Percentiles rank a stretch among this genome's conserved stretches.
Conservation (phyloP, 768 basidiomycete genomes). For the Macrolepiota fuliginosa region DNA sequence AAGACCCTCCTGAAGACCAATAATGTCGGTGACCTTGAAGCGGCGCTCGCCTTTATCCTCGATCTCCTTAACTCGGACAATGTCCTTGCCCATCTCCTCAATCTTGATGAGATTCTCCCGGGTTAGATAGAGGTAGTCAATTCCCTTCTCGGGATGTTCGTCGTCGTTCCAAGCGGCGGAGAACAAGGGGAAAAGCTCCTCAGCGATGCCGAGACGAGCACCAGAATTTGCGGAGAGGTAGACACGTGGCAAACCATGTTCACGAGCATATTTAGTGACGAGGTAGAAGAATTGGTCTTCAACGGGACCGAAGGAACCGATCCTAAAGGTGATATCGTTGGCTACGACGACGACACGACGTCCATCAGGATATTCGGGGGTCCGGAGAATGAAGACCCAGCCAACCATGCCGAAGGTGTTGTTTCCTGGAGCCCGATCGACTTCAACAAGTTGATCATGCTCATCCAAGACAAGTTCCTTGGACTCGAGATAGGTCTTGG, state of each 20-base stretch:
- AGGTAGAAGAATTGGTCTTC: constrained; percentile 98
- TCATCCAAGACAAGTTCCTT: constrained; percentile 94
- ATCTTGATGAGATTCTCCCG: constrained; percentile 88
- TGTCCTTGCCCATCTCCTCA: constrained; percentile 77
- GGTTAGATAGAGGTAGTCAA: constrained; percentile 95
- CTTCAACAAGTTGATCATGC: constrained; percentile 85
- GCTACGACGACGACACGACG: constrained; percentile 88
- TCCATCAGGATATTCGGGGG: constrained; percentile 90
- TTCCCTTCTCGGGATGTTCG: constrained; percentile 86
- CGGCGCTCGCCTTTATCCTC: constrained; percentile 84
- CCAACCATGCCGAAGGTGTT: constrained; percentile 98
- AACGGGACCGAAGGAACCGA: constrained; percentile 93
- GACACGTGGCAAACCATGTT: constrained; percentile 86
- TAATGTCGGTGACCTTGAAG: constrained; percentile 94
- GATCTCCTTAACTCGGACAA: constrained; percentile 81
- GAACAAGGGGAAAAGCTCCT: constrained; percentile 86
- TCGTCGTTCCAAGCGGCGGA: constrained; percentile 89
- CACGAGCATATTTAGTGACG: constrained; percentile 90
- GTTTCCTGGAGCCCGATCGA: constrained; percentile 89
- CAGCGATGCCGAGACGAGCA: constrained; percentile 93
- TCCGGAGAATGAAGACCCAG: constrained; percentile 91
- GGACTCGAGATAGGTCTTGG: constrained; percentile 77
- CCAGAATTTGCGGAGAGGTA: constrained; percentile 99
- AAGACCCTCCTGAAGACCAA: constrained; percentile 95
- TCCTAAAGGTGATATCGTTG: constrained; percentile 98